Conservation (phyloP, 2,329 filamentous ascomycete genomes). For the Alternaria gansuensis region DNA sequence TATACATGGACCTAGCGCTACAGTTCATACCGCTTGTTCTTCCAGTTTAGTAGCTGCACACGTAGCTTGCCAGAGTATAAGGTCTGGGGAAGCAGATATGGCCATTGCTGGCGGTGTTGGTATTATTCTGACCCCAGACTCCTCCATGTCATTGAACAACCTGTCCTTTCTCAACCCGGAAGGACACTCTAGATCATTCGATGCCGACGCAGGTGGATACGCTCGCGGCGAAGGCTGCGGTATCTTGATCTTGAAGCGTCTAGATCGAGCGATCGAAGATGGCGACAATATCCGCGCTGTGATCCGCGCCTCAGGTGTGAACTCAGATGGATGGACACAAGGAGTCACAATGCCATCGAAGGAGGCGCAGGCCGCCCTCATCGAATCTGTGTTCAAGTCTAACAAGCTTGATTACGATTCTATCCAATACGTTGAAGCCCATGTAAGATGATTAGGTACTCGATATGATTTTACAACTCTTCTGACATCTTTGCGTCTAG, state of each 20-base stretch:
- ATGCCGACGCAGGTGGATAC: conserved; percentile 68
- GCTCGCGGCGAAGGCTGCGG: conserved; percentile 67
- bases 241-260: conserved; percentile 37
- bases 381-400: conserved; percentile 44
- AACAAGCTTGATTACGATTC: conserved; percentile 43
- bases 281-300: conserved; percentile 39
- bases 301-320: conserved; percentile 35
- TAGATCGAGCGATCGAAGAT: conserved; percentile 24
- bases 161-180: conserved; percentile 39
- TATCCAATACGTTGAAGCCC: conserved; percentile 35
- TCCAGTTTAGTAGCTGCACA: conserved; percentile 29
- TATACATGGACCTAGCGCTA: conserved; percentile 32
- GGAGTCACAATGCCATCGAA: conserved; percentile 38
- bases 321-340: conserved; percentile 29
- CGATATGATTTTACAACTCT: too few relatives aligned
- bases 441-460: background rate
- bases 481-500: too few relatives aligned
- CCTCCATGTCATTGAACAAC: conserved; percentile 8
- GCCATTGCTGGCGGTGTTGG: conserved; percentile 22
- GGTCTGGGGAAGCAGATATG: conserved; percentile 14
- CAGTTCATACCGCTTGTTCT: conserved; percentile 41
- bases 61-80: conserved; percentile 26
- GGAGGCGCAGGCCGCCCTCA: conserved; percentile 56
- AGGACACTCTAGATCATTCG: conserved; percentile 49
- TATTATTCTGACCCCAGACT: conserved; percentile 18